Evolutionary conservation across 1,284 basidiomycete genomes (phyloP).

Genomic region (Uromyces viciae-fabae): DNA sequence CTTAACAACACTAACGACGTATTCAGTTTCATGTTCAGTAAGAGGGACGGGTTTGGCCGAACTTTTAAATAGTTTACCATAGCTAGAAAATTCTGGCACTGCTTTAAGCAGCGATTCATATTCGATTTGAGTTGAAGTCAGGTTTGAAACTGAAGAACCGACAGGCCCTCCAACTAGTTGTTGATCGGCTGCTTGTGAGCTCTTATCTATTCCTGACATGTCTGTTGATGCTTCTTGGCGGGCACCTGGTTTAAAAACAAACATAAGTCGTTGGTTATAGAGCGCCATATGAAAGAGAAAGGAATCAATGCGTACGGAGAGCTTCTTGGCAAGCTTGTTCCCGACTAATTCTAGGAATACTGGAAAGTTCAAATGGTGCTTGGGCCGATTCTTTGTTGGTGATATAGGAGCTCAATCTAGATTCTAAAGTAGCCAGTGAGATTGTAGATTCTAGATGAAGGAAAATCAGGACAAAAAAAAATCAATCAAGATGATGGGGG

Average conservation of each 20-base stretch:
- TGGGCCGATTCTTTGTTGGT: constrained; percentile 68
- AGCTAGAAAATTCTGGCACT: constrained; percentile 78
- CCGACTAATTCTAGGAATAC: constrained; percentile 84
- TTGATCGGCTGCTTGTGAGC: constrained; percentile 58
- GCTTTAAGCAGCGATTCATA: constrained; percentile 80
- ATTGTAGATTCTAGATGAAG: constrained; percentile 72
- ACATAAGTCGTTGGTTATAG: too few relatives aligned
- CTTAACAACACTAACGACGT: constrained; percentile 93
- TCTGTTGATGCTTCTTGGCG: constrained; percentile 40
- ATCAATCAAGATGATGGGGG: constrained; percentile 11
- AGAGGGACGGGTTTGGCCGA: constrained; percentile 74
- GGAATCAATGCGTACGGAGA: constrained; percentile 63
- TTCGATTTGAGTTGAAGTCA: constrained; percentile 75
- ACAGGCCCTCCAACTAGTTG: constrained; percentile 64
- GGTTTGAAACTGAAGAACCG: constrained; percentile 62
- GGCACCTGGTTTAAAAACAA: constrained; percentile 23
- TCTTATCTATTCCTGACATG: constrained; percentile 40
- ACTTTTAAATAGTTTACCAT: constrained; percentile 85
- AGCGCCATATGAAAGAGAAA: neutral
- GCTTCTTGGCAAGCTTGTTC: constrained; percentile 80
- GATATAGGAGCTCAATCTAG: constrained; percentile 81
- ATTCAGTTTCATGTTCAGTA: constrained; percentile 96
- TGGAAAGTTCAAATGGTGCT: constrained; percentile 72
- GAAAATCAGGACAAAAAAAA: neutral
- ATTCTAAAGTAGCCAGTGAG: constrained; percentile 78